Conservation (phyloP, 2,329 filamentous ascomycete species). For the Neofusicoccum ribis region DNA sequence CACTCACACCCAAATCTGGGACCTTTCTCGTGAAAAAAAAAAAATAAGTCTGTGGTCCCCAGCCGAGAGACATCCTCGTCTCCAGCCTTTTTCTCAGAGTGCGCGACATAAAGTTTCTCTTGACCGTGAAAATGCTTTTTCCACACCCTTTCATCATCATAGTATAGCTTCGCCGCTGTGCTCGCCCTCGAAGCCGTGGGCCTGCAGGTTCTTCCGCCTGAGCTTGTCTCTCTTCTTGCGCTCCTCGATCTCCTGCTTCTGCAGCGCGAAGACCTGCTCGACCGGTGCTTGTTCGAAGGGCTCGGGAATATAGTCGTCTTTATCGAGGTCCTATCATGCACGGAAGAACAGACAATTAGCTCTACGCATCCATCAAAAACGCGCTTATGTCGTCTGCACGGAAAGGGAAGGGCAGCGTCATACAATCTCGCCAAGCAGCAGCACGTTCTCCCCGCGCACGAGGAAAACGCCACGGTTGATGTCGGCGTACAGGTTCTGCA, state of each 20-base stretch:
- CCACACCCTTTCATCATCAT: not conserved
- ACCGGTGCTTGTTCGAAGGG: constrained; percentile 68
- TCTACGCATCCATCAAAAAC: no score
- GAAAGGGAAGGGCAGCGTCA: not conserved
- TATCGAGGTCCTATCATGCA: constrained; percentile 71
- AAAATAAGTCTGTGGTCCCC: not conserved
- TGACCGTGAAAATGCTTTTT: not conserved
- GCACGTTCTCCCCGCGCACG: constrained; percentile 94
- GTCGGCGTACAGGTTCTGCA: constrained; percentile 75
- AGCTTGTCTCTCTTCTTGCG: constrained; percentile 55
- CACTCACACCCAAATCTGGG: constrained; percentile 2
- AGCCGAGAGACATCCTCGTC: not conserved
- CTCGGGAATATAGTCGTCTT: constrained; percentile 80
- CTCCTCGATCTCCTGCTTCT: constrained; percentile 67
- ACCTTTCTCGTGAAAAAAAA: not conserved
- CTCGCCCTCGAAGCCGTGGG: constrained; percentile 21
- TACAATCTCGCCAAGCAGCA: constrained; percentile 87
- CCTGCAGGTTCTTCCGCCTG: constrained; percentile 8
- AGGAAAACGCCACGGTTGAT: constrained; percentile 84
- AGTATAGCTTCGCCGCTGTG: constrained; percentile 17
- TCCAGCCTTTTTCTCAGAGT: not conserved
- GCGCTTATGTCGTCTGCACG: not conserved
- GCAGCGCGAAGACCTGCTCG: constrained; percentile 69
- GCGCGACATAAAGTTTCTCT: not conserved
- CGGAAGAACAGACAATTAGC: no score